Conservation (phyloP, 305 asterid genomes). For the Withania somnifera region DNA sequence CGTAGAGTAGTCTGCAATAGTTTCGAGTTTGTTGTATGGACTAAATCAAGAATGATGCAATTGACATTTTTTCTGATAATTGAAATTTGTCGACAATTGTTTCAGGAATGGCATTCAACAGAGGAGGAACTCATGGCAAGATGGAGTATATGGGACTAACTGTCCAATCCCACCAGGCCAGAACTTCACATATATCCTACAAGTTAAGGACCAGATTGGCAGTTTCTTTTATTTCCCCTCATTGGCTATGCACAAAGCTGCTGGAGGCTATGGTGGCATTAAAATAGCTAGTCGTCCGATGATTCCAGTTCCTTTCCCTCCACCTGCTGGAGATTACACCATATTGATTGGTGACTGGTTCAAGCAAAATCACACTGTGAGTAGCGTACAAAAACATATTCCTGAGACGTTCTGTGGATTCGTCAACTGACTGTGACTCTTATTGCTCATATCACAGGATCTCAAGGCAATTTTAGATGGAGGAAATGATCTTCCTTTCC, state of each 20-base stretch:
- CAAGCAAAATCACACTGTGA: constrained; percentile 24
- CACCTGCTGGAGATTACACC: constrained; percentile 30
- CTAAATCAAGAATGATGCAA: not conserved
- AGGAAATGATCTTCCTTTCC: constrained; percentile 29
- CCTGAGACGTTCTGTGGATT: not conserved
- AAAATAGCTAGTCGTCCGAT: constrained; percentile 18
- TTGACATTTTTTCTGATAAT: not conserved
- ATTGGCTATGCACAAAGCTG: constrained; percentile 29
- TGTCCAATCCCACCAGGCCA: constrained; percentile 32
- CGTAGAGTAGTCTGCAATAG: not conserved
- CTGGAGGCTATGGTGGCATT: constrained; percentile 30
- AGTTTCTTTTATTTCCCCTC: constrained; percentile 34
- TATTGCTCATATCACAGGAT: constrained; percentile 10
- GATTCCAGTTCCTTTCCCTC: constrained; percentile 32
- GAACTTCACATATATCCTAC: constrained; percentile 28
- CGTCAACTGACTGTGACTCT: not conserved
- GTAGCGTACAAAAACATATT: not conserved
- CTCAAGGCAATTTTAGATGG: constrained; percentile 24
- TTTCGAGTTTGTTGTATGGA: not conserved
- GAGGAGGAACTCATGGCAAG: constrained; percentile 34
- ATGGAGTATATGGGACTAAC: constrained; percentile 34
- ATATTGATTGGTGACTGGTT: constrained; percentile 34
- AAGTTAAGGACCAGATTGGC: constrained; percentile 37
- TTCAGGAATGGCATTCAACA: constrained; percentile 57
- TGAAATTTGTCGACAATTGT: not conserved